phyloP scores from a whole-genome alignment of 768 basidiomycete genomes.

The Fomitopsis pulvina region DNA sequence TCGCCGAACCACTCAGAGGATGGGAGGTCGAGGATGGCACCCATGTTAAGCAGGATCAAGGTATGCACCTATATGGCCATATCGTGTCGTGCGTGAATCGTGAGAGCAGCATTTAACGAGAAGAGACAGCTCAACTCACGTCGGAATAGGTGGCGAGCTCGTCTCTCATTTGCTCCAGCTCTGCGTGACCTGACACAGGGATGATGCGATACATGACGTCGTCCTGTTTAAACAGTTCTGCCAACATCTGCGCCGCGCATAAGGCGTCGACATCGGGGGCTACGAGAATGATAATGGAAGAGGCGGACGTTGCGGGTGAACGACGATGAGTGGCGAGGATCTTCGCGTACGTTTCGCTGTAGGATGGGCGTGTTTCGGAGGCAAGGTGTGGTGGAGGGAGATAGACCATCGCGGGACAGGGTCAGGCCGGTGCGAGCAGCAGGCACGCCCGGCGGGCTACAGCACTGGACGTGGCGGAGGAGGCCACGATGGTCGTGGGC shows the following conservation, averaged over 20 bases:
- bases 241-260: slow-evolving; percentile 86
- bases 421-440: background rate
- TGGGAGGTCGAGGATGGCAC: slow-evolving; percentile 79
- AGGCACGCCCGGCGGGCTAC: background rate
- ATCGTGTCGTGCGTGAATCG: background rate
- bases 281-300: slow-evolving; percentile 80
- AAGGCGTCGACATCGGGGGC: slow-evolving; percentile 90
- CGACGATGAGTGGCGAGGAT: slow-evolving; percentile 70
- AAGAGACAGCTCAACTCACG: slow-evolving; percentile 34
- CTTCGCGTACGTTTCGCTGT: slow-evolving; percentile 63
- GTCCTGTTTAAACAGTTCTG: slow-evolving; percentile 86
- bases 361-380: slow-evolving; percentile 51
- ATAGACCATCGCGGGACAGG: too few relatives aligned
- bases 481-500: background rate
- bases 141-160: slow-evolving; percentile 63
- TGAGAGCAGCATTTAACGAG: background rate
- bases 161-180: slow-evolving; percentile 58
- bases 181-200: slow-evolving; percentile 81
- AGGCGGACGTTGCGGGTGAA: slow-evolving; percentile 70
- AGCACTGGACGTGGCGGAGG: background rate
- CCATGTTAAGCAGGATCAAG: slow-evolving; percentile 88
- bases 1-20: slow-evolving; percentile 71
- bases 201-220: slow-evolving; percentile 87
- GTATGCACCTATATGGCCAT: slow-evolving; percentile 61
- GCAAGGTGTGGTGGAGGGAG: slow-evolving; percentile 68